These are phyloP conservation scores for Ocimum tenuiflorum DNA, from an alignment of 257 asterid genomes.

Conservation along the genomic window DNA sequence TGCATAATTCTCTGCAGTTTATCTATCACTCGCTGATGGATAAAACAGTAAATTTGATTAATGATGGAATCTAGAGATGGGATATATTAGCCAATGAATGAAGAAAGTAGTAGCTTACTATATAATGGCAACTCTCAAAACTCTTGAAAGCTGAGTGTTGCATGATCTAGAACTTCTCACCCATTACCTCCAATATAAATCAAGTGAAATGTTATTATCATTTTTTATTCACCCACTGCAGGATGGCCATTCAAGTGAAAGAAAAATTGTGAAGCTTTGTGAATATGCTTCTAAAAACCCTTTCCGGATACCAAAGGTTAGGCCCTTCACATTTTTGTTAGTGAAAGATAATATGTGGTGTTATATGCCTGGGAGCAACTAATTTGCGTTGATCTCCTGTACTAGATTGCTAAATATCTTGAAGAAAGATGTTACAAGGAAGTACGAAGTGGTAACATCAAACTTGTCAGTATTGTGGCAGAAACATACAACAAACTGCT, in stretches of 20 bases:
- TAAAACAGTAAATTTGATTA: not conserved
- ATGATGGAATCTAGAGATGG: not conserved
- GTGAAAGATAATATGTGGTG: not conserved
- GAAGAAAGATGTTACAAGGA: conserved; percentile 94
- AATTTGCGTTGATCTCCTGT: conserved; percentile 12
- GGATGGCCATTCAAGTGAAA: conserved; percentile 65
- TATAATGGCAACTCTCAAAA: not conserved
- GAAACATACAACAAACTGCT: conserved; percentile 70
- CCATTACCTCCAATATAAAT: not conserved
- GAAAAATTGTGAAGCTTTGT: conserved; percentile 77
- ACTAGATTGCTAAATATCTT: conserved; percentile 76
- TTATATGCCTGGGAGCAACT: conserved; percentile 3
- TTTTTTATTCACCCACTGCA: conserved; percentile 29
- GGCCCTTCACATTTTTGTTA: not conserved
- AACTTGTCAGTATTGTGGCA: conserved; percentile 52
- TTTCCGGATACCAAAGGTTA: conserved; percentile 82
- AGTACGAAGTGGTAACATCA: conserved; percentile 61
- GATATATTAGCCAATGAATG: not conserved
- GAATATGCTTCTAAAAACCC: conserved; percentile 96
- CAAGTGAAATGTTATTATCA: not conserved
- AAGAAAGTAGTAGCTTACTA: not conserved
- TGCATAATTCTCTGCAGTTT: not conserved
- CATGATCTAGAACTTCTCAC: not conserved
- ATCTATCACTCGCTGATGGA: not conserved
- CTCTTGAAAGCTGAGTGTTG: not conserved